A percentile compares a stretch with the other conserved stretches of the same genome.
phyloP scores from a whole-genome alignment of 169 alveolate genomes.

The Perkinsus olseni region DNA sequence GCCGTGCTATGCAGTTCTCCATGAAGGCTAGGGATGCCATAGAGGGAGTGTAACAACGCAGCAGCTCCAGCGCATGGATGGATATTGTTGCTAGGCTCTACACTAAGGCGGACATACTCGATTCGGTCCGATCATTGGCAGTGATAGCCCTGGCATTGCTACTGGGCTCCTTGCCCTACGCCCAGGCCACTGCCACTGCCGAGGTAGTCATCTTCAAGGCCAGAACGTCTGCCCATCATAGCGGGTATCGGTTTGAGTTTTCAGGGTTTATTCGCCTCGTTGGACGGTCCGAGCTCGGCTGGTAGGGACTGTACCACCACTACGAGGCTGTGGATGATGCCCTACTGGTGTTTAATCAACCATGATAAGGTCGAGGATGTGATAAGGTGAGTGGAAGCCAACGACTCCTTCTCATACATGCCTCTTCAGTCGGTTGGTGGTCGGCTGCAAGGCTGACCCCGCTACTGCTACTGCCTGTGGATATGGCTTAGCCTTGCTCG shows the following conservation, averaged over 20 bases:
- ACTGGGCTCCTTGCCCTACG: neutral
- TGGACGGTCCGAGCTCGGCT: no score
- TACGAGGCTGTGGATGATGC: neutral
- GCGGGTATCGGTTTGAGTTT: no score
- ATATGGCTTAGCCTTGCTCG: neutral
- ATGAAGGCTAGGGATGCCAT: neutral
- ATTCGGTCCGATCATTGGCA: neutral
- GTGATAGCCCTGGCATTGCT: neutral
- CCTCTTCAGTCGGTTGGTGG: neutral
- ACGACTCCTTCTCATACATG: neutral
- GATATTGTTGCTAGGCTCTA: neutral
- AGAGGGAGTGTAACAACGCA: neutral
- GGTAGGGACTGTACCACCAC: no score
- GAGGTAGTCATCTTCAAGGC: neutral
- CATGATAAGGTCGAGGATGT: neutral
- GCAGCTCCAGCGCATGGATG: neutral
- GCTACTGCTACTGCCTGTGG: neutral
- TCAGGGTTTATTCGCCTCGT: neutral
- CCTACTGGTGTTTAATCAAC: neutral
- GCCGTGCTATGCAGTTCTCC: neutral
- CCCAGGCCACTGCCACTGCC: neutral
- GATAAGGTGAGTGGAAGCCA: neutral
- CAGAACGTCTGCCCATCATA: neutral
- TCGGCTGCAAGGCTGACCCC: neutral
- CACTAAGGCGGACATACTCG: neutral